Evolutionary conservation across 805 yeast genomes (phyloP).

Genomic region (Candida maesae): DNA sequence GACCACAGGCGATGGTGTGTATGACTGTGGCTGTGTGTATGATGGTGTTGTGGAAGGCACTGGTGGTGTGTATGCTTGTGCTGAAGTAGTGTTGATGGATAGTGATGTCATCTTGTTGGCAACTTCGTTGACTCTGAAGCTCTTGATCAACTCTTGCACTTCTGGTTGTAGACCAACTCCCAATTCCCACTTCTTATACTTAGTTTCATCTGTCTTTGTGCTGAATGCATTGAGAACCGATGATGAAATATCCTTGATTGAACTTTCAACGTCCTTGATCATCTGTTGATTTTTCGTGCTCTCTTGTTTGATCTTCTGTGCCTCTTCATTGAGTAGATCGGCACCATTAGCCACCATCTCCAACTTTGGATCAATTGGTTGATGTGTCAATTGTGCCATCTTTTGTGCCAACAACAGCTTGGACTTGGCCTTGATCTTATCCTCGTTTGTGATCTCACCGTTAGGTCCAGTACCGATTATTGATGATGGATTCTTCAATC

Average conservation of each 20-base stretch:
- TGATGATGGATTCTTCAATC: slow-evolving; percentile 62
- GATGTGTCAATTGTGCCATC: slow-evolving; percentile 92
- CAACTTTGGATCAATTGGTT: slow-evolving; percentile 38
- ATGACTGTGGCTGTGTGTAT: not conserved
- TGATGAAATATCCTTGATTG: slow-evolving; percentile 59
- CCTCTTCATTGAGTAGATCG: slow-evolving; percentile 43
- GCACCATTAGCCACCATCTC: slow-evolving; percentile 35
- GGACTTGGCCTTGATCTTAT: slow-evolving; percentile 72
- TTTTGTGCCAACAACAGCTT: slow-evolving; percentile 75
- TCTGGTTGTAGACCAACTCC: slow-evolving; percentile 72
- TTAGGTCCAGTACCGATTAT: slow-evolving; percentile 81
- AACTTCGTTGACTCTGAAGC: slow-evolving; percentile 17
- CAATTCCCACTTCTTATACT: slow-evolving; percentile 68
- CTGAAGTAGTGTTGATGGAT: slow-evolving; percentile 6
- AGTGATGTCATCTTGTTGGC: slow-evolving; percentile 19
- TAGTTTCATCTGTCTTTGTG: slow-evolving; percentile 23
- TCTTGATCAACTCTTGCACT: slow-evolving; percentile 24
- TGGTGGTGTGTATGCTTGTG: slow-evolving; percentile 4
- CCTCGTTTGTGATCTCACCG: slow-evolving; percentile 81
- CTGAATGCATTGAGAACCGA: slow-evolving; percentile 32
- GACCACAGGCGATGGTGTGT: slow-evolving; percentile 8
- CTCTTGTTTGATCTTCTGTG: slow-evolving; percentile 48
- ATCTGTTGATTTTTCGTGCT: slow-evolving; percentile 51
- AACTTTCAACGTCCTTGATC: slow-evolving; percentile 64
- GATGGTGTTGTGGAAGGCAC: not conserved